Evolutionary conservation across 208 protist genomes (phyloP).

Genomic region (Leishmania martiniquensis): DNA sequence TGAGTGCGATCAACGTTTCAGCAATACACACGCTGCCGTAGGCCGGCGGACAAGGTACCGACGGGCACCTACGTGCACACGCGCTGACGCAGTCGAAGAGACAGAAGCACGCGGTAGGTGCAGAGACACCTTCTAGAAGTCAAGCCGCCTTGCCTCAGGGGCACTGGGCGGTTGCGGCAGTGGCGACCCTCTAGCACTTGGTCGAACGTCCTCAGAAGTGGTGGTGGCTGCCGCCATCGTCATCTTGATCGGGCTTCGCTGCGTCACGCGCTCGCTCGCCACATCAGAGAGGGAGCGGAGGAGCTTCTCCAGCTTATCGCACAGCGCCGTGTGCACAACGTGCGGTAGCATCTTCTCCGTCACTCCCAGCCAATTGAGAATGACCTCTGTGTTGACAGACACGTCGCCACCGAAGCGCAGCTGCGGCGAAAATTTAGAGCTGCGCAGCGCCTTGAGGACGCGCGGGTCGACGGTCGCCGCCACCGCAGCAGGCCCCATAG

Average conservation of each 20-base stretch:
- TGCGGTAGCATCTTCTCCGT: constrained; percentile 88
- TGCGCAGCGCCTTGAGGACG: constrained; percentile 53
- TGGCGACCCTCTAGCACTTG: neutral
- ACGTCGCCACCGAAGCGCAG: constrained; percentile 89
- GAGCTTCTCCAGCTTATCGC: constrained; percentile 64
- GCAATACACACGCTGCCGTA: neutral
- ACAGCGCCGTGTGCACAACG: constrained; percentile 64
- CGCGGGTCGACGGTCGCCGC: constrained; percentile 32
- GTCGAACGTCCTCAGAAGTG: neutral
- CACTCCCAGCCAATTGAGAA: constrained; percentile 88
- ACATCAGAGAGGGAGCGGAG: constrained; percentile 38
- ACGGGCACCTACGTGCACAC: neutral
- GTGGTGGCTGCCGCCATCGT: neutral
- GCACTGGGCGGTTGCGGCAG: neutral
- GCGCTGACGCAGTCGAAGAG: neutral
- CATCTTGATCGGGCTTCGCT: neutral
- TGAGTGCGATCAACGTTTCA: too few species aligned
- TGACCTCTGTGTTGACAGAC: constrained; percentile 88
- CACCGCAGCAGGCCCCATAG: neutral
- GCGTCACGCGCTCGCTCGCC: constrained; percentile 46
- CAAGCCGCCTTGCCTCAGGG: neutral
- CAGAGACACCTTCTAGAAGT: neutral
- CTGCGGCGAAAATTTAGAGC: constrained; percentile 83
- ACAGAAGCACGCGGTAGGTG: neutral
- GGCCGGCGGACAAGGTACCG: neutral